Percentiles rank a stretch among this genome's conserved stretches.
Evolutionary conservation across 2,329 filamentous ascomycete genomes (phyloP).

Genomic region (Alternaria alternata): DNA sequence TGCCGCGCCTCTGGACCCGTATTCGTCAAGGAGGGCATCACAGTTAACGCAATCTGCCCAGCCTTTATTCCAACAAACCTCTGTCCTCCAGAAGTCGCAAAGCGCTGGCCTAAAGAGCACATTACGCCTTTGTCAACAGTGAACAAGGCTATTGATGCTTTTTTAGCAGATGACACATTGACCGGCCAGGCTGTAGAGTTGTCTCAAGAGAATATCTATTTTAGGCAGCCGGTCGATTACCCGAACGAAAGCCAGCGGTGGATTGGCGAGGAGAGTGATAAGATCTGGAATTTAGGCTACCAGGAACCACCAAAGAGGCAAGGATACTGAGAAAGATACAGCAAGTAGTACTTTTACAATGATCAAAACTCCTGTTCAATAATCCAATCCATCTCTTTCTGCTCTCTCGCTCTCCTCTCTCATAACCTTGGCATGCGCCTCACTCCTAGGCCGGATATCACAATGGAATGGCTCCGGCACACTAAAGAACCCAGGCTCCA

Average conservation of each 20-base stretch:
- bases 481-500: constrained; percentile 44
- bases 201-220: constrained; percentile 52
- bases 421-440: constrained; percentile 35
- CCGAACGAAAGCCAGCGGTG: constrained; percentile 53
- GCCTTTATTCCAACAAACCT: constrained; percentile 52
- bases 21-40: constrained; percentile 47
- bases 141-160: constrained; percentile 51
- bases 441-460: constrained; percentile 40
- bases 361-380: constrained; percentile 8
- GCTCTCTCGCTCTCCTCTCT: constrained; percentile 29
- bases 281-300: constrained; percentile 47
- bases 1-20: constrained; percentile 46
- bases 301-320: constrained; percentile 32
- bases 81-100: constrained; percentile 49
- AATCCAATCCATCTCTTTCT: constrained; percentile 32
- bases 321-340: constrained; percentile 20
- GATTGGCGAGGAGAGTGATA: constrained; percentile 41
- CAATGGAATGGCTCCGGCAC: constrained; percentile 43
- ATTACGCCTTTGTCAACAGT: constrained; percentile 53
- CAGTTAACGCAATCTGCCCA: constrained; percentile 53
- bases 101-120: constrained; percentile 50
- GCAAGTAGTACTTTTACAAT: not conserved
- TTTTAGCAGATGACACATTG: constrained; percentile 45
- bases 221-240: constrained; percentile 51
- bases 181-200: constrained; percentile 55